Evolutionary conservation across 257 asterid genomes (phyloP), one percentile per base, ranked within the genome.

Genomic region (Penstemon barbatus): DNA sequence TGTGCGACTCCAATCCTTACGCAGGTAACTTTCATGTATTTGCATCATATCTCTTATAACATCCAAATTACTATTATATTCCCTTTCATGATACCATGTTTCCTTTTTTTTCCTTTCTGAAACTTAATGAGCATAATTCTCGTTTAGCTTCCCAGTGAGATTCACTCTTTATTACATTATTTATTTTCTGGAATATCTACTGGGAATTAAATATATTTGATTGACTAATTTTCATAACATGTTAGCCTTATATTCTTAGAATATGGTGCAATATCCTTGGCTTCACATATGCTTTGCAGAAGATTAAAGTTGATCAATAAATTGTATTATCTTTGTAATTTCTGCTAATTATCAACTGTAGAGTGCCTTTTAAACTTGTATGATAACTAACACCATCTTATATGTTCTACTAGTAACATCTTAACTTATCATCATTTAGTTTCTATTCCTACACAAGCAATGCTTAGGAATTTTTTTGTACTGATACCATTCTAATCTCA

Each of bases 1-100:
- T 91, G 95, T 83, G 89, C 97, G 6, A 94, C 99, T 69, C 87
- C 90, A 38, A 87, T 89, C 70, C 89, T 94, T 57, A 83, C 81
- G 83, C 99, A 94, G 97, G 99, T 91, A 75, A 49, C 55, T 38
- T 63, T 79, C 75, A 33, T 57, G 19, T 46, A 33, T 37, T 13
- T 44, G 64, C 12, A 50, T 57, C 59, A 63, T 69, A 46, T 39
- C 38, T 52, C 46, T 43, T 15, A 41, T 46, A 13, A 4, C 13
- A 25, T 33, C 58, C 33, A 13, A 19, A 41, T 15, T 51, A 45
- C 11, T 15, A 15, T 15, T 15, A 15, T 15, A 15, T 66, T 44
- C 50, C 11, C 55, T 38, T 38, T n/a, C 46, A 25, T 41, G 7
- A 51, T 45, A 18, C 48, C 5, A 11, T 25, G 25, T 45, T 15